Percentiles rank a stretch among this genome's conserved stretches.
Conservation (phyloP, 805 yeast genomes). For the Blastobotrys attinorum region DNA sequence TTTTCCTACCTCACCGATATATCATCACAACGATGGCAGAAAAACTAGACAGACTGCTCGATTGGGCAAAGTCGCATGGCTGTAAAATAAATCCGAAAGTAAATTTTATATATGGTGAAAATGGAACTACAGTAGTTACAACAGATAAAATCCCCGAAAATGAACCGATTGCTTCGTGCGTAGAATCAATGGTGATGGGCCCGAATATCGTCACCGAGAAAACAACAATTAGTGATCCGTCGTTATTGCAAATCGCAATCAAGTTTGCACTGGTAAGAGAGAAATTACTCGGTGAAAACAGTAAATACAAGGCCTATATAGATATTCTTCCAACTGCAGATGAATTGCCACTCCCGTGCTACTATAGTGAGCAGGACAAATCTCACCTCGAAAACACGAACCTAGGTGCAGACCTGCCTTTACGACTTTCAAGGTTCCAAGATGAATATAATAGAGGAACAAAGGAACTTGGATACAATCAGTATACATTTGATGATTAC, state of each 20-base stretch:
- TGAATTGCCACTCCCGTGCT: slow-evolving; percentile 51
- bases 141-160: slow-evolving; percentile 6
- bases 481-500: slow-evolving; percentile 31
- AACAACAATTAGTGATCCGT: slow-evolving; percentile 8
- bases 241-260: slow-evolving; percentile 7
- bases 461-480: slow-evolving; percentile 10
- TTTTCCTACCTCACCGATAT: background rate
- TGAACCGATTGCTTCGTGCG: slow-evolving; percentile 14
- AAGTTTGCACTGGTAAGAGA: slow-evolving; percentile 18
- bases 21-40: background rate
- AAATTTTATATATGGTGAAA: slow-evolving; percentile 3
- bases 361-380: slow-evolving; percentile 43
- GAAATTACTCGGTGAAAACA: slow-evolving; percentile 15
- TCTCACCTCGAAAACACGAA: slow-evolving; percentile 59
- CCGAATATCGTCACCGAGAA: slow-evolving; percentile 12
- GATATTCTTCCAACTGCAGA: slow-evolving; percentile 40
- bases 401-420: slow-evolving; percentile 45
- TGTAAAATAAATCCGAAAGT: slow-evolving; percentile 5
- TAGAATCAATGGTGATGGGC: slow-evolving; percentile 15
- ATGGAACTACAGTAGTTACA: slow-evolving; percentile 14
- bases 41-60: slow-evolving; percentile 5
- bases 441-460: slow-evolving; percentile 45
- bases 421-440: slow-evolving; percentile 37
- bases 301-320: slow-evolving; percentile 38
- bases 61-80: slow-evolving; percentile 12